Evolutionary conservation across 2,329 filamentous ascomycete species (phyloP), one percentile per base, ranked within the genome.

Genomic region (Fusarium subglutinans): DNA sequence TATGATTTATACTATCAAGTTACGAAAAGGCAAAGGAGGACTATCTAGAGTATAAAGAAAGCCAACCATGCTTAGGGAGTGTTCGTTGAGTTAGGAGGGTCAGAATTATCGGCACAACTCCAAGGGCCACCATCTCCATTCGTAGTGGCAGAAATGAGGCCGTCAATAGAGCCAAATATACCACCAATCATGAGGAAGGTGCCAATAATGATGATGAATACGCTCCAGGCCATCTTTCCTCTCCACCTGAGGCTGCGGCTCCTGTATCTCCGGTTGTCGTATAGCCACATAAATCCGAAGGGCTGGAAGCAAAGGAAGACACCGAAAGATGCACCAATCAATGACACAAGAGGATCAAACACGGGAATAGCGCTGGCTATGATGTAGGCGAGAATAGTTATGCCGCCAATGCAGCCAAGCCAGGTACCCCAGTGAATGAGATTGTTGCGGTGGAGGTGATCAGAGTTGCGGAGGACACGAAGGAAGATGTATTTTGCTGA

Each of bases 401-500:
- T 20, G 15, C 67, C 55, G 5, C 50, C 24, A 13, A 69, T 75
- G 56, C 72, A 74, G 24, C 60, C 69, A 35, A 74, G 69, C 81
- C 81, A 82, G 13, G 75, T 74, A 5, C 66, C 48, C 79, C 80
- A 82, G 57, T 82, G 81, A 4, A 71, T 55, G 14, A 72, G 8
- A 8, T 64, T 78, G 38, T 80, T 80, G 13, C 72, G 61, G 22
- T 69, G 71, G 22, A 82, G 73, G 66, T 82, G 81, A 28, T 75
- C 76, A 3, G 79, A 79, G 20, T 76, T 76, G 3, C 80, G 72
- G 26, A 81, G 71, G 15, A 79, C 63, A 22, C 79, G 78, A 22
- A 79, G 72, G 54, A 82, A 82, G 3, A 80, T 33, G 50, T 80
- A 80, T 56, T 81, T 81, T 60, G 72, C 72, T 13, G 72, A 64